Evolutionary conservation across 2,329 filamentous ascomycete species (phyloP), one percentile per base, ranked within the genome.

Genomic region (Rhynchosporium secalis): DNA sequence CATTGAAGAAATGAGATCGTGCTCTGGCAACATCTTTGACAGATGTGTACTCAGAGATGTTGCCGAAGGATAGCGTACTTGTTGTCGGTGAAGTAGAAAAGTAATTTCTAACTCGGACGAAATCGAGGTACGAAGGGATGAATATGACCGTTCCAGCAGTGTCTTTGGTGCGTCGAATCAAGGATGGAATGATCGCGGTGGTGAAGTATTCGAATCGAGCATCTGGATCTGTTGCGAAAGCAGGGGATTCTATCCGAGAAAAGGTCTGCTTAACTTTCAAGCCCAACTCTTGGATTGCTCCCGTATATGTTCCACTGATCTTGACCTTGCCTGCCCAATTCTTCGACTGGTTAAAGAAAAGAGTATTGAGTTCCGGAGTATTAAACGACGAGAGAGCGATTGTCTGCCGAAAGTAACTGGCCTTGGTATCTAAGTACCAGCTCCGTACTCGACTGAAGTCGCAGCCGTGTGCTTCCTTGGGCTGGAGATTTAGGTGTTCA

Each of bases 101-200:
- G 77, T 93, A 91, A 78, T 98, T 99, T 59, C 95, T 87, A 63
- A 99, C 83, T 47, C 93, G 89, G 48, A 97, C 89, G 75, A 98
- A 98, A 78, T 99, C 95, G 63, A 97, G 87, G 76, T 97, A 98
- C 0, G 89, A 92, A 0, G 95, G 92, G 56, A 98, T 87, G 78
- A 96, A 97, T 72, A 99, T 81, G 15, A 99, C 80, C 0, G 90
- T 91, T 40, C 95, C 93, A 1, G 80, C 78, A 1, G 81, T 79
- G 61, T 86, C 84, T 63, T 85, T 86, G n/a, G 83, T 80, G 38
- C 88, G 83, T 70, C 90, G 89, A 58, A 85, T 81, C 15, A 97
- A 82, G 1, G 85, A 81, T 0, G 95, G 92, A 13, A 98, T 78
- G 60, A 97, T 82, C 33, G 91, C 87, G 51, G 88, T 88, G 54